phyloP scores from a whole-genome alignment of 2,329 filamentous ascomycete genomes.

The Penicillium italicum region DNA sequence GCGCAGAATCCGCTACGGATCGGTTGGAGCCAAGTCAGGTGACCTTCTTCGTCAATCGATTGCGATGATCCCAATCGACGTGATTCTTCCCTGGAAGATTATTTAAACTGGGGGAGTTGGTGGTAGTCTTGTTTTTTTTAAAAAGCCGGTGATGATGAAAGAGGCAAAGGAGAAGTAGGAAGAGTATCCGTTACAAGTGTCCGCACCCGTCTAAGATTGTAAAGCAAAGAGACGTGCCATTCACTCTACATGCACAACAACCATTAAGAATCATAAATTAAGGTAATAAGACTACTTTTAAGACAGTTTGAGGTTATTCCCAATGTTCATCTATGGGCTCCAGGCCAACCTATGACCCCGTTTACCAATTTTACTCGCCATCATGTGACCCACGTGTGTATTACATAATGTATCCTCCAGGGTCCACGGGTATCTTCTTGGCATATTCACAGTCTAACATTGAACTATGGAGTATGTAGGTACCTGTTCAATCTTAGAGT shows the following conservation, averaged over 20 bases:
- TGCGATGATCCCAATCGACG: conserved; percentile 4
- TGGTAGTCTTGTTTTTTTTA: neutral
- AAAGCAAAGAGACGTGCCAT: conserved; percentile 1
- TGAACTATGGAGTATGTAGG: neutral
- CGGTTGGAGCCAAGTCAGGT: conserved; percentile 7
- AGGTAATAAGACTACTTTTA: neutral
- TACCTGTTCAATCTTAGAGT: neutral
- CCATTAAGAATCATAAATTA: neutral
- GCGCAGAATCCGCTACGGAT: conserved; percentile 12
- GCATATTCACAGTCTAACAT: neutral
- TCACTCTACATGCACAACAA: neutral
- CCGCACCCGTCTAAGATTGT: conserved; percentile 6
- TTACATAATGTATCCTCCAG: conserved; percentile 1
- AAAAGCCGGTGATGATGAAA: conserved; percentile 5
- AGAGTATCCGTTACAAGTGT: conserved; percentile 10
- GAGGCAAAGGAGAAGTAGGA: conserved; percentile 11
- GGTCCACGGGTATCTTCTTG: neutral
- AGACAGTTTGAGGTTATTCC: neutral
- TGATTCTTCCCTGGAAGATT: neutral
- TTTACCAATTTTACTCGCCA: conserved; percentile 5
- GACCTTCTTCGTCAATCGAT: conserved; percentile 2
- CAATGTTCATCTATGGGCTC: neutral
- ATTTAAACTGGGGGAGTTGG: neutral
- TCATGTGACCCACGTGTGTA: conserved; percentile 2
- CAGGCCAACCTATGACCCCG: neutral